Conservation (phyloP, 2,329 filamentous ascomycete species). For the Plenodomus tracheiphilus region DNA sequence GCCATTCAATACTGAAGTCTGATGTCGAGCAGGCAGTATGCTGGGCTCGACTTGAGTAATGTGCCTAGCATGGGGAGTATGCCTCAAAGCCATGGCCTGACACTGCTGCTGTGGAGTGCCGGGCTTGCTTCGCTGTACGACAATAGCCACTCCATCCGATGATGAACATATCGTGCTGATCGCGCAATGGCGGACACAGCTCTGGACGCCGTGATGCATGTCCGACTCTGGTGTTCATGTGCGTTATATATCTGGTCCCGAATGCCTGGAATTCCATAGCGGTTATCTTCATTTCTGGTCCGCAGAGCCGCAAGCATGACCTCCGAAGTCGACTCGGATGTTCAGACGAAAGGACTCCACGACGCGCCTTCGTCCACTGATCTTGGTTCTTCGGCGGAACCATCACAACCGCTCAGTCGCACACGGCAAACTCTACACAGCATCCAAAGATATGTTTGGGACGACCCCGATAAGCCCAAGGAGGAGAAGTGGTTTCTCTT, state of each 20-base stretch:
- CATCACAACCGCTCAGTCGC: too few species aligned
- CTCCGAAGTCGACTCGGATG: slow-evolving; percentile 3
- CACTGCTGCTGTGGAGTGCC: too few species aligned
- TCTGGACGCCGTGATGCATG: not conserved
- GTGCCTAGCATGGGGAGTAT: too few species aligned
- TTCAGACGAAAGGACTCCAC: slow-evolving; percentile 2
- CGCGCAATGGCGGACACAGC: slow-evolving; percentile 6
- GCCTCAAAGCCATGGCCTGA: too few species aligned
- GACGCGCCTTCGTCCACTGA: slow-evolving; percentile 10
- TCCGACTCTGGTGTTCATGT: not conserved
- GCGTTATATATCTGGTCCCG: not conserved
- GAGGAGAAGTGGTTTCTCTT: slow-evolving; percentile 33
- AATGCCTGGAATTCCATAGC: too few species aligned
- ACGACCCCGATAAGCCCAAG: slow-evolving; percentile 20
- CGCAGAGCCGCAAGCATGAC: slow-evolving; percentile 5
- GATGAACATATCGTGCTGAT: slow-evolving; percentile 14
- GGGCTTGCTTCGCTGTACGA: too few species aligned
- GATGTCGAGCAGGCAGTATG: too few species aligned
- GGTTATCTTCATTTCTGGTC: not conserved
- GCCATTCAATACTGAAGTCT: not conserved
- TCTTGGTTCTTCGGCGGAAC: not conserved
- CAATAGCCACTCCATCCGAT: not conserved
- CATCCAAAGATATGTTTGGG: slow-evolving; percentile 25
- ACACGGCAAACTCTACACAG: slow-evolving; percentile 13
- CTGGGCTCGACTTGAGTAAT: too few species aligned